Evolutionary conservation across 2,329 filamentous ascomycete species (phyloP).

Genomic region (Fusarium marasasianum): DNA sequence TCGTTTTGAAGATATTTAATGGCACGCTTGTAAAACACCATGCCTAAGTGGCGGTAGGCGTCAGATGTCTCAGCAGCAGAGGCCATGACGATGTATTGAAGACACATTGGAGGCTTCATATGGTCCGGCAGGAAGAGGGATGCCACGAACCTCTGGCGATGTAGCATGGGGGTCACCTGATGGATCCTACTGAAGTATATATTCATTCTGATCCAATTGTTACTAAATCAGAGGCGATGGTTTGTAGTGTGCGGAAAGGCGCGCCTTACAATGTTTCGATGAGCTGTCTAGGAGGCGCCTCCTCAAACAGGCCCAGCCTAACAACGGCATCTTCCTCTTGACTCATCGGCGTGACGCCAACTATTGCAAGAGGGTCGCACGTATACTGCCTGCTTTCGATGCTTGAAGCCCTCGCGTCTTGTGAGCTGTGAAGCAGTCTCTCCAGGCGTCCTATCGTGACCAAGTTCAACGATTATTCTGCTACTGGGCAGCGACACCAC

Average conservation of each 20-base stretch:
- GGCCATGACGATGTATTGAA: slow-evolving; percentile 20
- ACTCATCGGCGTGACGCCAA: neutral
- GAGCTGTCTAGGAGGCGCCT: neutral
- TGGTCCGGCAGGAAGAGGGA: neutral
- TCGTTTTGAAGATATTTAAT: neutral
- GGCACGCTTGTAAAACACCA: neutral
- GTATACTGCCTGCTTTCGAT: neutral
- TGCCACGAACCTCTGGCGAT: slow-evolving; percentile 8
- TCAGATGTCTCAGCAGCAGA: slow-evolving; percentile 8
- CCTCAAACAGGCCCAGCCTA: neutral
- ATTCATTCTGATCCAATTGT: neutral
- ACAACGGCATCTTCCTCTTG: neutral
- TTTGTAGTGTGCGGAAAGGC: neutral
- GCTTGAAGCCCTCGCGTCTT: neutral
- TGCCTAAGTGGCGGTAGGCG: neutral
- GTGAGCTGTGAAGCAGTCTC: neutral
- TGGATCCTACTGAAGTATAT: slow-evolving; percentile 6
- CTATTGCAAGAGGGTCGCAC: neutral
- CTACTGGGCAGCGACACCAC: neutral
- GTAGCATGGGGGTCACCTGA: slow-evolving; percentile 1
- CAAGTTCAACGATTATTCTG: neutral
- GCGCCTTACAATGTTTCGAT: slow-evolving; percentile 1
- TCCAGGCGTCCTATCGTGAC: neutral
- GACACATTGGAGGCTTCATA: slow-evolving; percentile 16
- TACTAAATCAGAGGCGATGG: neutral